Conservation (phyloP, 2,329 filamentous ascomycete species). For the Drechslerella coelobrocha region DNA sequence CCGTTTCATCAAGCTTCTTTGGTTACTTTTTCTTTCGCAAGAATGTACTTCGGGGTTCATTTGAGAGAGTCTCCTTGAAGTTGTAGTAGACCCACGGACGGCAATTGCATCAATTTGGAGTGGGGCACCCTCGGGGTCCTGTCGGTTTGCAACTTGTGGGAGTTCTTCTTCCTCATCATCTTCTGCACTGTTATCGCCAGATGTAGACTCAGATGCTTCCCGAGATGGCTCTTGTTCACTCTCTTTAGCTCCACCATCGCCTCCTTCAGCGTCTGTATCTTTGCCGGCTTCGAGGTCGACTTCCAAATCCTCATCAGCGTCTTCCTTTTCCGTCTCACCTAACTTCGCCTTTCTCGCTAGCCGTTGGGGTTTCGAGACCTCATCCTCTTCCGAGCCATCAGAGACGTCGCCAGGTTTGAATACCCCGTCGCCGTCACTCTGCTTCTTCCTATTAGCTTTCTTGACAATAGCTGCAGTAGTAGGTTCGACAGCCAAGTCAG, state of each 20-base stretch:
- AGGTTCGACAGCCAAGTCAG: neutral
- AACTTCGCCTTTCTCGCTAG: neutral
- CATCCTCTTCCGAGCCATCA: slow-evolving; percentile 13
- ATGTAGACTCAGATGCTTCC: neutral
- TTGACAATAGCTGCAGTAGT: neutral
- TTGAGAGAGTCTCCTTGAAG: no score
- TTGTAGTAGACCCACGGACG: no score
- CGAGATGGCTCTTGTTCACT: neutral
- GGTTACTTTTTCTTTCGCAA: no score
- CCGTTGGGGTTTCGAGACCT: slow-evolving; percentile 6
- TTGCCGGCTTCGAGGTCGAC: neutral
- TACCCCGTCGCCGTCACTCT: slow-evolving; percentile 7
- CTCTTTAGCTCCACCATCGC: neutral
- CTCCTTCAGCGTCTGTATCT: neutral
- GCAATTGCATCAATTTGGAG: no score
- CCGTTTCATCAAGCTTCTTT: slow-evolving; percentile 15
- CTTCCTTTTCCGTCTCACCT: slow-evolving; percentile 4
- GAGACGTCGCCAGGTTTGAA: slow-evolving; percentile 21
- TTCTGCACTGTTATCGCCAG: neutral
- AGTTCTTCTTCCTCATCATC: no score
- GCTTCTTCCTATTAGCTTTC: slow-evolving; percentile 11
- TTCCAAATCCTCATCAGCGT: neutral
- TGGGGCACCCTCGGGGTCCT: no score
- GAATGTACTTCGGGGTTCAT: no score
- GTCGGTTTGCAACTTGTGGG: no score